Evolutionary conservation across 192 early-diverging fungal genomes (phyloP).

Genomic region (Irineochytrium annulatum): DNA sequence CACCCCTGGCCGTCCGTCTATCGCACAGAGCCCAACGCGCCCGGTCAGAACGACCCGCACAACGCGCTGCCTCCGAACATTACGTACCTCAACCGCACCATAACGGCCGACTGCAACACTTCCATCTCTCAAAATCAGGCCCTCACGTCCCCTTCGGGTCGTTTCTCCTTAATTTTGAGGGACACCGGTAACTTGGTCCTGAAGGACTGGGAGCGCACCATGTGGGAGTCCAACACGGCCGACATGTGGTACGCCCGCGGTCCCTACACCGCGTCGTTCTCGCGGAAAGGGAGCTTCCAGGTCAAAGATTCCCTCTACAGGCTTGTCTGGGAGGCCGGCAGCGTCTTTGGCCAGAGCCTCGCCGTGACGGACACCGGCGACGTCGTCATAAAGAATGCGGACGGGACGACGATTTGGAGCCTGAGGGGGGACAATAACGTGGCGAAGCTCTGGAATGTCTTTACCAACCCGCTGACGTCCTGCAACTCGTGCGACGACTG

Average conservation of each 20-base stretch:
- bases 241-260: not conserved
- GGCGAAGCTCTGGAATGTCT: too few relatives aligned
- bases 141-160: not conserved
- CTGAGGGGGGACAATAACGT: too few relatives aligned
- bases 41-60: not conserved
- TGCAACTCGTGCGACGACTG: too few relatives aligned
- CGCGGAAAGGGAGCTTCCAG: not conserved
- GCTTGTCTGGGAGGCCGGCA: too few relatives aligned
- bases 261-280: not conserved
- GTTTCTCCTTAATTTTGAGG: not conserved
- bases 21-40: not conserved
- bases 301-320: not conserved
- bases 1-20: not conserved
- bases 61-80: not conserved
- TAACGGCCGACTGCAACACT: not conserved
- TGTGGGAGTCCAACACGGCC: not conserved
- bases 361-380: too few relatives aligned
- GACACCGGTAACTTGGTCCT: not conserved
- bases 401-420: too few relatives aligned
- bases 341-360: too few relatives aligned
- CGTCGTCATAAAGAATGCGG: too few relatives aligned
- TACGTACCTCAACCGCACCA: not conserved
- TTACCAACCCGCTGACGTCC: too few relatives aligned
- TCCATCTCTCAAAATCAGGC: not conserved
- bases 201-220: not conserved